These are phyloP conservation scores for Chromera velia DNA, from an alignment of 73 alveolate genomes.

Conservation along the genomic window DNA sequence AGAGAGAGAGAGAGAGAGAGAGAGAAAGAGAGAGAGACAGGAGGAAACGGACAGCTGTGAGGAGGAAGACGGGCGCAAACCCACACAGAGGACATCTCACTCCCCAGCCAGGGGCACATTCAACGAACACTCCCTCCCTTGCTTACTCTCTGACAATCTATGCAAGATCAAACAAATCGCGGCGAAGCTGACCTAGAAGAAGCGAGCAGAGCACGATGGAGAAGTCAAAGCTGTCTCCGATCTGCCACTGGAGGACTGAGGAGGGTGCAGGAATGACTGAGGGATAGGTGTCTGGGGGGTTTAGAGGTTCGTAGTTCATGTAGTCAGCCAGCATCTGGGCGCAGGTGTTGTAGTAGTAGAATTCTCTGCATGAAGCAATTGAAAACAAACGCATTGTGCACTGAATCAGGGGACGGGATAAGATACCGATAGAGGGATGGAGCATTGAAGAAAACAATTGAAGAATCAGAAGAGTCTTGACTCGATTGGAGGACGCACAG, in stretches of 20 bases:
- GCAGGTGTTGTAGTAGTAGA: conserved; percentile 81
- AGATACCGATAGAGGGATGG: too few species aligned
- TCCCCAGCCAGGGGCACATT: too few species aligned
- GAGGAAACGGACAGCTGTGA: too few species aligned
- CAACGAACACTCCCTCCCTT: too few species aligned
- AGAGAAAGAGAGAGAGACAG: too few species aligned
- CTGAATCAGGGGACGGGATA: background rate
- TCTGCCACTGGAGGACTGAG: conserved; percentile 77
- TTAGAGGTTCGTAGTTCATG: conserved; percentile 68
- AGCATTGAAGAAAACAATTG: too few species aligned
- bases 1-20: too few species aligned
- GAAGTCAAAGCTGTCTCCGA: conserved; percentile 90
- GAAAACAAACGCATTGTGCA: background rate
- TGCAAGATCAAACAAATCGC: background rate
- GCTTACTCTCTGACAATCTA: too few species aligned
- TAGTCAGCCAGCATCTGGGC: conserved; percentile 82
- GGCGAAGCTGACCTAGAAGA: conserved; percentile 57
- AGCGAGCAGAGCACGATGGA: conserved; percentile 76
- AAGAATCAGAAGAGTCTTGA: too few species aligned
- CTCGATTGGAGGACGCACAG: too few species aligned
- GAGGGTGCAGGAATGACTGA: conserved; percentile 87
- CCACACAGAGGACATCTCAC: too few species aligned
- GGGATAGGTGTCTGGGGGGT: conserved; percentile 85
- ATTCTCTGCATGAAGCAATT: conserved; percentile 55
- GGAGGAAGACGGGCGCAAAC: too few species aligned